phyloP scores from a whole-genome alignment of 129 eudicot species.

The Pittosporum tobira region DNA sequence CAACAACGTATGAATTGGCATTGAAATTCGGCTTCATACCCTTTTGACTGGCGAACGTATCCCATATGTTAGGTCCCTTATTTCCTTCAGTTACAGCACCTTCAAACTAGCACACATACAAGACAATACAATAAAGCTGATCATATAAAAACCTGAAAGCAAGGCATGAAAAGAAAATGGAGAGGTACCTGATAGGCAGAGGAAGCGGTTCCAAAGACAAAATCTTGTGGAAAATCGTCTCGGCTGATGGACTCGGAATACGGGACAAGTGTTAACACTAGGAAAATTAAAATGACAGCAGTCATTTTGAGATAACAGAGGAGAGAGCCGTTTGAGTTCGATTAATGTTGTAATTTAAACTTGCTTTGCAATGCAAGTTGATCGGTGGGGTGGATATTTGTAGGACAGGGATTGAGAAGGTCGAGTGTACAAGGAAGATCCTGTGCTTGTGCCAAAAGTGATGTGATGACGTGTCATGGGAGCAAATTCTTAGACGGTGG shows the following conservation, averaged over 20 bases:
- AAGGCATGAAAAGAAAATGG: neutral
- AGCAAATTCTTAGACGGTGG: no score
- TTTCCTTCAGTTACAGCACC: slow-evolving; percentile 95
- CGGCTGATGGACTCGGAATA: slow-evolving; percentile 42
- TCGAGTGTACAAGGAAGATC: no score
- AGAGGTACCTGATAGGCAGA: slow-evolving; percentile 92
- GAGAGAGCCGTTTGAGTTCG: no score
- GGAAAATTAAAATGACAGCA: slow-evolving; percentile 9
- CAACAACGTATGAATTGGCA: neutral
- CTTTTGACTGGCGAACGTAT: slow-evolving; percentile 59
- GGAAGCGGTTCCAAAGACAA: slow-evolving; percentile 86
- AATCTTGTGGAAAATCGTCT: slow-evolving; percentile 61
- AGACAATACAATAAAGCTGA: neutral
- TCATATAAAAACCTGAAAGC: neutral
- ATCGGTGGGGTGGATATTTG: no score
- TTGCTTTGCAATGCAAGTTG: no score
- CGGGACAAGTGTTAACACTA: slow-evolving; percentile 5
- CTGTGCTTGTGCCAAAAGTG: no score
- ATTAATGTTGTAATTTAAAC: no score
- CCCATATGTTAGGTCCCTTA: slow-evolving; percentile 90
- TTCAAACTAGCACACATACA: slow-evolving; percentile 71
- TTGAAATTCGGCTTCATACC: slow-evolving; percentile 25
- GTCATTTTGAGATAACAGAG: no score
- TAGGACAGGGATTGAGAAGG: no score
- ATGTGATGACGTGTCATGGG: no score